phyloP scores from a whole-genome alignment of 2,329 filamentous ascomycete species.

The Trichophyton mentagrophytes region DNA sequence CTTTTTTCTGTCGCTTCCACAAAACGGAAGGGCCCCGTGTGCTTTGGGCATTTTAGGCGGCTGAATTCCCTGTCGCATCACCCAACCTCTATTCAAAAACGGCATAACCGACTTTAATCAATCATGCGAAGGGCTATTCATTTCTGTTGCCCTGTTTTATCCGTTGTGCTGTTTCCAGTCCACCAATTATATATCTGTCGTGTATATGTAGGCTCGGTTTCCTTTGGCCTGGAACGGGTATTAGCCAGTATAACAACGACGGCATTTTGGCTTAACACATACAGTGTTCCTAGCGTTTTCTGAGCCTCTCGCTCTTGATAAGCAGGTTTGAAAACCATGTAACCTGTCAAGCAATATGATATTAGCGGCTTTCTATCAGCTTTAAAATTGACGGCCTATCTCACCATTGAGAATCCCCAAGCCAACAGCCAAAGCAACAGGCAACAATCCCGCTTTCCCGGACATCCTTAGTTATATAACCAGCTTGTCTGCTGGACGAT shows the following conservation, averaged over 20 bases:
- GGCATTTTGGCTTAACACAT: background rate
- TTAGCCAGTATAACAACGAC: background rate
- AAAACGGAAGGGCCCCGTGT: background rate
- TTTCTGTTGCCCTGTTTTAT: background rate
- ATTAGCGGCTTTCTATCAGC: background rate
- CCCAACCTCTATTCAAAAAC: no score
- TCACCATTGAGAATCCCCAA: slow-evolving; percentile 31
- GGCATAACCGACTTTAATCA: background rate
- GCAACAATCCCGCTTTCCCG: slow-evolving; percentile 24
- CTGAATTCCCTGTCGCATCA: no score
- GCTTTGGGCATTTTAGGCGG: background rate
- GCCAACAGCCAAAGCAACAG: slow-evolving; percentile 26
- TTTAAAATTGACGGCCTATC: background rate
- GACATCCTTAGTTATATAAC: slow-evolving; percentile 18
- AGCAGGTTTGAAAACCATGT: slow-evolving; percentile 33
- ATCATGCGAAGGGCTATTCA: background rate
- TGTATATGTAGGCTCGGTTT: background rate
- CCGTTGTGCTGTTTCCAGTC: background rate
- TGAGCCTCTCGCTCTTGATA: slow-evolving; percentile 28
- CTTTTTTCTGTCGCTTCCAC: background rate
- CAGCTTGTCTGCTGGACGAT: background rate
- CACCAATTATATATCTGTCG: slow-evolving; percentile 4
- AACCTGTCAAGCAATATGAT: slow-evolving; percentile 20
- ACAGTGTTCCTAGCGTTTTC: slow-evolving; percentile 4
- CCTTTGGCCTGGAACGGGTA: background rate